These are phyloP conservation scores for Boechera retrofracta DNA, from an alignment of 345 rosid genomes.

Conservation along the genomic window DNA sequence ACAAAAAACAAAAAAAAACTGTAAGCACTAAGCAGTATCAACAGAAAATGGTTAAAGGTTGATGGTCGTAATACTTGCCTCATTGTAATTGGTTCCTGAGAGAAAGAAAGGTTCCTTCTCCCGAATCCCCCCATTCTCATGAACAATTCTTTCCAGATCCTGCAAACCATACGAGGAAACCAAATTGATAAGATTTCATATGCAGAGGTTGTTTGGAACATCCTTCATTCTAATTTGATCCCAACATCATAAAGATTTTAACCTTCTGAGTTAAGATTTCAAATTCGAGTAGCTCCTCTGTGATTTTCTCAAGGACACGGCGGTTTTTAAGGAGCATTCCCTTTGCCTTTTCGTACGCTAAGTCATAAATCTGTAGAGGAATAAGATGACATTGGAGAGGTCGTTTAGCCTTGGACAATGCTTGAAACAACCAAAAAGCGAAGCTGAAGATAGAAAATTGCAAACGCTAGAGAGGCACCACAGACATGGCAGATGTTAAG, in stretches of 20 bases:
- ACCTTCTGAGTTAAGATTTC: conserved; percentile 93
- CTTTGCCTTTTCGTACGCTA: conserved; percentile 80
- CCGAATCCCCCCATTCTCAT: conserved; percentile 61
- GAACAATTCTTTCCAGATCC: conserved; percentile 78
- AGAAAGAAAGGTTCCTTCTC: conserved; percentile 91
- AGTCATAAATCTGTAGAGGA: conserved; percentile 68
- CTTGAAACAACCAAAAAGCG: conserved; percentile 11
- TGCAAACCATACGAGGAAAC: conserved; percentile 41
- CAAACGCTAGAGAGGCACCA: conserved; percentile 4
- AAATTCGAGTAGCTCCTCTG: conserved; percentile 83
- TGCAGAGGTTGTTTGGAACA: conserved; percentile 22
- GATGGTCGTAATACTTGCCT: conserved; percentile 51
- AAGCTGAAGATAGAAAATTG: not conserved
- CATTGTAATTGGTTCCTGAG: conserved; percentile 49
- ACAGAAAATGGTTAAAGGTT: conserved; percentile 2
- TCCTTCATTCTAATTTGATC: conserved; percentile 7
- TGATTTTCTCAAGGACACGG: conserved; percentile 80
- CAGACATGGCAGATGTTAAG: conserved; percentile 3
- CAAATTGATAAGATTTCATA: conserved; percentile 8
- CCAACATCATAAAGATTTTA: conserved; percentile 30
- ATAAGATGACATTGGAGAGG: conserved; percentile 15
- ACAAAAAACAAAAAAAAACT: not conserved
- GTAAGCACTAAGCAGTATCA: not conserved
- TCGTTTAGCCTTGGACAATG: conserved; percentile 27
- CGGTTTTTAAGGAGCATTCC: conserved; percentile 77